Percentiles rank a stretch among this genome's conserved stretches.
phyloP scores from a whole-genome alignment of 768 basidiomycete species.

The Phanerochaete carnosa region DNA sequence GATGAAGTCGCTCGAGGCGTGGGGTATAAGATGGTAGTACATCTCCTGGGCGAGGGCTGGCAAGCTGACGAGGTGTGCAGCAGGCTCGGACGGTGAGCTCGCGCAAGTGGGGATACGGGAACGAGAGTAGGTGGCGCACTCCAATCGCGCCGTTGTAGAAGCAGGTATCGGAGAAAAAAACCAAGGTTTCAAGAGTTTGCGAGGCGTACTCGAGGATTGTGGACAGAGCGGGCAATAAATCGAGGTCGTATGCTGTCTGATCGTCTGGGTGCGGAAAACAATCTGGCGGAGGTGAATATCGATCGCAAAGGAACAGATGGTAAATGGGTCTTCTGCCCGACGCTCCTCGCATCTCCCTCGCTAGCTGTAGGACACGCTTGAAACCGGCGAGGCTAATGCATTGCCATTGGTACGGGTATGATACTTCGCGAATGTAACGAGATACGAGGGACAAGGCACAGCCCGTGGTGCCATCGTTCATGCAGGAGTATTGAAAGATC shows the following conservation, averaged over 20 bases:
- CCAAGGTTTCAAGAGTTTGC: slow-evolving; percentile 15
- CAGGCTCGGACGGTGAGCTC: slow-evolving; percentile 22
- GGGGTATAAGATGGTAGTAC: background rate
- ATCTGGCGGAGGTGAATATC: background rate
- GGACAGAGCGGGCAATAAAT: slow-evolving; percentile 1
- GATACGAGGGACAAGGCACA: slow-evolving; percentile 16
- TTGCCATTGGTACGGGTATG: slow-evolving; percentile 14
- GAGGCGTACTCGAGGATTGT: slow-evolving; percentile 13
- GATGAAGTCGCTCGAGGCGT: slow-evolving; percentile 15
- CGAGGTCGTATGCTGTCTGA: slow-evolving; percentile 5
- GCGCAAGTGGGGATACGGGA: slow-evolving; percentile 11
- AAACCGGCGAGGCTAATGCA: slow-evolving; percentile 13
- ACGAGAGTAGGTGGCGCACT: slow-evolving; percentile 6
- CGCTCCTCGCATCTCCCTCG: background rate
- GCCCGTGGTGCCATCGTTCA: slow-evolving; percentile 13
- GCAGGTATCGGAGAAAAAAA: slow-evolving; percentile 10
- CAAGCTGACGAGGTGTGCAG: slow-evolving; percentile 13
- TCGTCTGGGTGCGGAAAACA: background rate
- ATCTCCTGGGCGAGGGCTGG: background rate
- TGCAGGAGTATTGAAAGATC: slow-evolving; percentile 16
- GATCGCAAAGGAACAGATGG: slow-evolving; percentile 16
- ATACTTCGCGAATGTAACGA: slow-evolving; percentile 11
- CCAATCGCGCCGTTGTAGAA: slow-evolving; percentile 11
- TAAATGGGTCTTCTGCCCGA: slow-evolving; percentile 5
- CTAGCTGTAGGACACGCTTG: slow-evolving; percentile 1